Evolutionary conservation across 2,329 filamentous ascomycete genomes (phyloP).

Genomic region (Clonostachys solani): DNA sequence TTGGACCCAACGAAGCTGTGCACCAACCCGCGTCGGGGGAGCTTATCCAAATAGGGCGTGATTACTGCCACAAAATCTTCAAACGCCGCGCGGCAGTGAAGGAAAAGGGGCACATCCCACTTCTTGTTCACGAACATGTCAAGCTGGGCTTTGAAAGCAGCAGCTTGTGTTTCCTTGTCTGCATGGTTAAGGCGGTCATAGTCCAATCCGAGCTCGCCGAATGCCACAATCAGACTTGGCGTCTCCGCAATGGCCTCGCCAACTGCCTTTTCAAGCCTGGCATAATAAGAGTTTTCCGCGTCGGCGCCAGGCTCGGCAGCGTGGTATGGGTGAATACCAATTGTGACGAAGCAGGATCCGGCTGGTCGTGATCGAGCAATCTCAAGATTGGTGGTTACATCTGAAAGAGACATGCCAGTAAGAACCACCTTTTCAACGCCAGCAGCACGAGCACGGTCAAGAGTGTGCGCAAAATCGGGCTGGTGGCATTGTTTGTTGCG

Average conservation of each 20-base stretch:
- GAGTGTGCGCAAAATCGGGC: conserved; percentile 33
- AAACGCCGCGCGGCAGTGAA: neutral
- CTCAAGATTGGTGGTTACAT: conserved; percentile 17
- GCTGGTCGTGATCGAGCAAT: conserved; percentile 18
- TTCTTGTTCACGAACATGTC: neutral
- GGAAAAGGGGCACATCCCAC: neutral
- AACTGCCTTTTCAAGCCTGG: neutral
- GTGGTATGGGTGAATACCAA: conserved; percentile 47
- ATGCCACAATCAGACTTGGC: conserved; percentile 30
- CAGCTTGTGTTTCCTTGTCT: conserved; percentile 14
- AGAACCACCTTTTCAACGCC: conserved; percentile 35
- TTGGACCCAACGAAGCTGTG: neutral
- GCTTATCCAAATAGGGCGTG: neutral
- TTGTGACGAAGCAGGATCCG: conserved; percentile 32
- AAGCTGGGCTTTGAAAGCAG: neutral
- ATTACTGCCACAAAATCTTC: neutral
- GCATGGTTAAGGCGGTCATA: conserved; percentile 40
- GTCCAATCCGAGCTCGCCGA: conserved; percentile 45
- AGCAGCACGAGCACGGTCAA: conserved; percentile 32
- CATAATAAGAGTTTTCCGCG: conserved; percentile 15
- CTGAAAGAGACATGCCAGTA: conserved; percentile 28
- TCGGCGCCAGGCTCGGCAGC: conserved; percentile 32
- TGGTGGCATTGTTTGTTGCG: conserved; percentile 42
- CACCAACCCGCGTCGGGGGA: neutral
- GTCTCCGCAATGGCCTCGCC: conserved; percentile 6